phyloP scores from a whole-genome alignment of 768 basidiomycete species.

The Rhodotorula toruloides region DNA sequence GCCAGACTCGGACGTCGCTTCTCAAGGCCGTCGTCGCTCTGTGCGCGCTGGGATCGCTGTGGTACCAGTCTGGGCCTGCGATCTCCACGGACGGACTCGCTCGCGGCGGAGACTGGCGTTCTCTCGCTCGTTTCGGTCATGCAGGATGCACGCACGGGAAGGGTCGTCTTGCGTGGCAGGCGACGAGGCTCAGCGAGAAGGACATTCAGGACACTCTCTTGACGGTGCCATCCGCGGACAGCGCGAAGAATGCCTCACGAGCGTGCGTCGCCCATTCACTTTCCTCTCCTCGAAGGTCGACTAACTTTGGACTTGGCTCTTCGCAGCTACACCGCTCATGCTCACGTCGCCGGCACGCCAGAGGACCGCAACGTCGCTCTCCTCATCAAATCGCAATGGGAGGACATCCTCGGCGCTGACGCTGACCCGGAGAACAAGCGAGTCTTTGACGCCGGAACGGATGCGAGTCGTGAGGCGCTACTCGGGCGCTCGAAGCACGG shows the following conservation, averaged over 20 bases:
- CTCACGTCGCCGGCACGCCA: slow-evolving; percentile 65
- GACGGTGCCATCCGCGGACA: not conserved
- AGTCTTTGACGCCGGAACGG: slow-evolving; percentile 66
- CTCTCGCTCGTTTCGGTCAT: not conserved
- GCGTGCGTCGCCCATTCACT: slow-evolving; percentile 4
- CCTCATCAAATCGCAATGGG: slow-evolving; percentile 63
- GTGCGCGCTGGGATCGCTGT: not conserved
- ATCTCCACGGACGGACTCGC: not conserved
- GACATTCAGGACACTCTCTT: not conserved
- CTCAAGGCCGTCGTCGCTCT: not conserved
- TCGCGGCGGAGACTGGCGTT: no score
- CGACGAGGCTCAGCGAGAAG: not conserved
- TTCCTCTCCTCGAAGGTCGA: not conserved
- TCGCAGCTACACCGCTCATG: slow-evolving; percentile 28
- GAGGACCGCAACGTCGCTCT: slow-evolving; percentile 63
- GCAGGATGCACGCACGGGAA: not conserved
- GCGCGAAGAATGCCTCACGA: slow-evolving; percentile 6
- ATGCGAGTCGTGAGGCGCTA: slow-evolving; percentile 58
- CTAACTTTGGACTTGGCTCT: not conserved
- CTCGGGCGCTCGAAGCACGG: not conserved
- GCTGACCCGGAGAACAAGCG: slow-evolving; percentile 47
- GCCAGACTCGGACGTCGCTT: not conserved
- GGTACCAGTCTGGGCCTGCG: not conserved
- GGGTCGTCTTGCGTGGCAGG: not conserved
- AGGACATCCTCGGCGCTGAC: slow-evolving; percentile 56